A percentile compares a stretch with the other conserved stretches of the same genome.
Evolutionary conservation across 176 grass and related monocot genomes (phyloP).

Genomic region (Poa annua): DNA sequence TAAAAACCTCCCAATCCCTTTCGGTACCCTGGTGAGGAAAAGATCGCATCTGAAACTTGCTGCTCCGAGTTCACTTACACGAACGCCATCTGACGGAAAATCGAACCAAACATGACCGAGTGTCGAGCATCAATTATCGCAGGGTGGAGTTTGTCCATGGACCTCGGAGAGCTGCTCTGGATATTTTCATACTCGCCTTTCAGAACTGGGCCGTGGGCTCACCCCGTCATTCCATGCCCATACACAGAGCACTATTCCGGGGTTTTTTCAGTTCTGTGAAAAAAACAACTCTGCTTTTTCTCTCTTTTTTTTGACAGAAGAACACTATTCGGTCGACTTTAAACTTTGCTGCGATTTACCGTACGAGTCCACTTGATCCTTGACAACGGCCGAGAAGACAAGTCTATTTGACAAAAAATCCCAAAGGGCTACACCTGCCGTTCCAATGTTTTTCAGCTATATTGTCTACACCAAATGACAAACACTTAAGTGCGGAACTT

Average conservation of each 20-base stretch:
- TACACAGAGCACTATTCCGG: not conserved
- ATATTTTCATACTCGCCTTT: not conserved
- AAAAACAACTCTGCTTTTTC: too few relatives aligned
- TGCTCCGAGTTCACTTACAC: too few relatives aligned
- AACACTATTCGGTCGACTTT: not conserved
- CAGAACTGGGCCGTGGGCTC: not conserved
- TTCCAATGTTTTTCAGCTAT: not conserved
- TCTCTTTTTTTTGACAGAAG: too few relatives aligned
- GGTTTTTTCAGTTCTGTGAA: too few relatives aligned
- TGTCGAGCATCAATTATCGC: too few relatives aligned
- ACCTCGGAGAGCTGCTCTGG: not conserved
- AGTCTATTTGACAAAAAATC: not conserved
- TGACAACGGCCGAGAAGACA: not conserved
- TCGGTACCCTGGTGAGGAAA: too few relatives aligned
- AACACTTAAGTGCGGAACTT: not conserved
- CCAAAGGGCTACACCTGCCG: not conserved
- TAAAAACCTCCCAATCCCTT: too few relatives aligned
- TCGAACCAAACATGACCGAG: too few relatives aligned
- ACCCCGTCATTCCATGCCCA: not conserved
- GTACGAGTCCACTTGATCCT: not conserved
- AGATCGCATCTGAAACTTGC: too few relatives aligned
- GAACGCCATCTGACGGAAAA: too few relatives aligned
- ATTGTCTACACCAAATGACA: not conserved
- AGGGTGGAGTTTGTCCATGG: too few relatives aligned
- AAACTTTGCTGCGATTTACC: not conserved